Evolutionary conservation across 163 green algal species (phyloP).

Genomic region (Chlamydomonas reinhardtii): DNA sequence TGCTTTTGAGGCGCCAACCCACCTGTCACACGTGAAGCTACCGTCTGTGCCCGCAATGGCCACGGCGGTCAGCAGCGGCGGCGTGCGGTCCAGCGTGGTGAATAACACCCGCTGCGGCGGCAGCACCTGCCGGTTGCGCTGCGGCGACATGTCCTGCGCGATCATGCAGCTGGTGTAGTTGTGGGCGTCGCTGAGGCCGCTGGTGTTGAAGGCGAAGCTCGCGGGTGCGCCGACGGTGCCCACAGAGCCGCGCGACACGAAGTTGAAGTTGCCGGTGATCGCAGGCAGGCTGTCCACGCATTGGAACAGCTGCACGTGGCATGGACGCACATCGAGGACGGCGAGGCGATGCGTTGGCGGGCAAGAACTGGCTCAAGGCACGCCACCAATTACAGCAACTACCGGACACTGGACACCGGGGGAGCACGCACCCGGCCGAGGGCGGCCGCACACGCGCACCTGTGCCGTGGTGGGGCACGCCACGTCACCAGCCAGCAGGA

Average conservation of each 20-base stretch:
- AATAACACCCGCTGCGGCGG: constrained; percentile 17
- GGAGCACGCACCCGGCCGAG: no score
- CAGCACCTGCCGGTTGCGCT: constrained; percentile 48
- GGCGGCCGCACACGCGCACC: no score
- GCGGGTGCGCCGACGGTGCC: not conserved
- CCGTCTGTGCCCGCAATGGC: constrained; percentile 9
- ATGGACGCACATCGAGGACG: no score
- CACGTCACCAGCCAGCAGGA: not conserved
- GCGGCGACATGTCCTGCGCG: constrained; percentile 36
- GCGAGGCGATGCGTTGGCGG: no score
- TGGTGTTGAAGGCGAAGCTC: not conserved
- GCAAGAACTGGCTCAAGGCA: no score
- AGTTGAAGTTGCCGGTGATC: not conserved
- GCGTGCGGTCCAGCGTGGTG: constrained; percentile 52
- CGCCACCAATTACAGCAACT: no score
- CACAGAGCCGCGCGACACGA: not conserved
- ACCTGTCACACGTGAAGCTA: constrained; percentile 55
- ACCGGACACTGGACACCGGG: no score
- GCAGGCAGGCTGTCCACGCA: not conserved
- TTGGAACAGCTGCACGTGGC: constrained; percentile 14
- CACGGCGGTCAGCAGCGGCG: constrained; percentile 12
- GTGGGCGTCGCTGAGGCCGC: constrained; percentile 33
- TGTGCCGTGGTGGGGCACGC: constrained; percentile 26
- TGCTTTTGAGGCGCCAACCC: no score
- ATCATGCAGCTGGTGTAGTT: constrained; percentile 47